phyloP scores from a whole-genome alignment of 1,139 yeast genomes.

The Sugiyamaella pinicola region DNA sequence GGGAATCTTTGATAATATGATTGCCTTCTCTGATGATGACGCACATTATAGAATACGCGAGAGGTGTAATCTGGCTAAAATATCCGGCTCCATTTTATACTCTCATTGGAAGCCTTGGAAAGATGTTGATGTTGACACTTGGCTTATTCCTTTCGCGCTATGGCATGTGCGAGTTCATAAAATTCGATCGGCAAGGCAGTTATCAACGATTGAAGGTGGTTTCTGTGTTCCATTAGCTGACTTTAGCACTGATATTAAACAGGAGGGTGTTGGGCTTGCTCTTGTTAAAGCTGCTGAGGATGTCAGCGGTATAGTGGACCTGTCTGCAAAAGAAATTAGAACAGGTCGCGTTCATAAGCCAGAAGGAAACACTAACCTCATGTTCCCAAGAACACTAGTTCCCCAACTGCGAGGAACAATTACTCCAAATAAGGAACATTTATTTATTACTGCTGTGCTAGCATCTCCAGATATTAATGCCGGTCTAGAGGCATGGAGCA shows the following conservation, averaged over 20 bases:
- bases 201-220: slow-evolving; percentile 37
- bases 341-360: slow-evolving; percentile 30
- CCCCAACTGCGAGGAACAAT: slow-evolving; percentile 32
- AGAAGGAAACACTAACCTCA: slow-evolving; percentile 39
- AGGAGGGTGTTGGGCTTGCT: slow-evolving; percentile 18
- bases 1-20: slow-evolving; percentile 34
- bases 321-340: slow-evolving; percentile 23
- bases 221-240: slow-evolving; percentile 25
- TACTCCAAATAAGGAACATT: slow-evolving; percentile 18
- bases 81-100: slow-evolving; percentile 32
- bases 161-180: slow-evolving; percentile 39
- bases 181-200: slow-evolving; percentile 26
- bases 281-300: slow-evolving; percentile 20
- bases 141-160: slow-evolving; percentile 33
- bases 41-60: slow-evolving; percentile 29
- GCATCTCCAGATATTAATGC: slow-evolving; percentile 22
- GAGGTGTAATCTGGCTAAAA: slow-evolving; percentile 31
- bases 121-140: slow-evolving; percentile 37
- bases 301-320: slow-evolving; percentile 26
- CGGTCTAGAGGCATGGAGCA: not conserved
- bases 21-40: slow-evolving; percentile 31
- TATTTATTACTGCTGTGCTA: slow-evolving; percentile 27
- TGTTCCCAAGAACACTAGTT: slow-evolving; percentile 30
- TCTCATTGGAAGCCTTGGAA: slow-evolving; percentile 36
- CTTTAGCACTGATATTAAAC: slow-evolving; percentile 1